phyloP scores from a whole-genome alignment of 495 filamentous ascomycete species.

The Hyaloscypha bicolor region DNA sequence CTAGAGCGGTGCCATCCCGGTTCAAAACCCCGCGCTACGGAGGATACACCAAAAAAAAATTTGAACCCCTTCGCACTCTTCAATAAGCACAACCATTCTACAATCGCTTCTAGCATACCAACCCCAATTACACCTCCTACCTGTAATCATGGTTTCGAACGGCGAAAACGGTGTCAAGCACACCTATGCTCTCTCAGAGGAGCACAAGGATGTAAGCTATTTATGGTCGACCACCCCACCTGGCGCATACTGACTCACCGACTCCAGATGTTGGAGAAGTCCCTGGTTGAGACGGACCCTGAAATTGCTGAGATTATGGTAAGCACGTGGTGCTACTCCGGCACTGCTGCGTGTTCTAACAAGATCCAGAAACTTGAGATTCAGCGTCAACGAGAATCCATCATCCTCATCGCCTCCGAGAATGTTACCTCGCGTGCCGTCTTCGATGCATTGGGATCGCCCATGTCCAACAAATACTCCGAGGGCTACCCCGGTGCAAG shows the following conservation, averaged over 20 bases:
- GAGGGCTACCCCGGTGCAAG: constrained; percentile 98
- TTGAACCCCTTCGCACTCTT: not conserved
- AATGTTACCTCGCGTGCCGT: constrained; percentile 89
- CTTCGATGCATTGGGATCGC: constrained; percentile 85
- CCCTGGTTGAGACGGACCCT: constrained; percentile 81
- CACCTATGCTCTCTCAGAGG: constrained; percentile 83
- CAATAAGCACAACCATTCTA: not conserved
- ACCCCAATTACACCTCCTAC: not conserved
- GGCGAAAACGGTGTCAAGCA: constrained; percentile 11
- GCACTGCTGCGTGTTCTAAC: constrained; percentile 1
- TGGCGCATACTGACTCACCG: constrained; percentile 49
- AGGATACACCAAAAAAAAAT: not conserved
- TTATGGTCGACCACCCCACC: not conserved
- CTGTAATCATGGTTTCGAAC: constrained; percentile 28
- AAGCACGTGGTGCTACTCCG: constrained; percentile 34
- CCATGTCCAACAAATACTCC: constrained; percentile 99
- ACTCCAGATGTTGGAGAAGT: constrained; percentile 83
- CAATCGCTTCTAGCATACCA: not conserved
- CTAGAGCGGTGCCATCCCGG: too few species aligned
- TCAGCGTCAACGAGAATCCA: constrained; percentile 95
- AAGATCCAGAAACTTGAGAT: constrained; percentile 79
- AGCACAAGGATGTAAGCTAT: constrained; percentile 81
- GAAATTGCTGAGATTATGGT: constrained; percentile 96
- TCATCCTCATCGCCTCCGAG: constrained; percentile 96
- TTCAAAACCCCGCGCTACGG: not conserved